Evolutionary conservation across 75 land plant genomes (phyloP).

Genomic region (Picea glauca): DNA sequence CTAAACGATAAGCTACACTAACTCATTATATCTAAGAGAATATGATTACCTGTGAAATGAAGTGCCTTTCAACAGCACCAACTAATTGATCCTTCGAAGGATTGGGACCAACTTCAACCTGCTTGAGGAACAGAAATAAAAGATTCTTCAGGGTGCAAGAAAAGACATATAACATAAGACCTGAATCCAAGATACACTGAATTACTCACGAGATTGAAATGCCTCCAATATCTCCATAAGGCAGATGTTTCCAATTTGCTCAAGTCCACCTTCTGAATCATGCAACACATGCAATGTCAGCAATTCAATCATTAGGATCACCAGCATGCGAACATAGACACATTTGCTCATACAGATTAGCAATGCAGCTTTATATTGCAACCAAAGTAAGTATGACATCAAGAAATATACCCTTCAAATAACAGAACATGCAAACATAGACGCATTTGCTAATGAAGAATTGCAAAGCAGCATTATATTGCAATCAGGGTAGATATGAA

Average conservation of each 20-base stretch:
- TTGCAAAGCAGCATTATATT: too few species aligned
- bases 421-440: too few species aligned
- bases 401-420: too few species aligned
- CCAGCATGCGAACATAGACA: too few species aligned
- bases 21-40: neutral
- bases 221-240: constrained; percentile 83
- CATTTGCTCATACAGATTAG: too few species aligned
- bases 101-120: constrained; percentile 12
- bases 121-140: neutral
- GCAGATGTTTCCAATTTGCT: constrained; percentile 92
- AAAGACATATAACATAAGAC: neutral
- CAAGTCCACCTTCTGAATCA: constrained; percentile 77
- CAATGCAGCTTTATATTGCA: too few species aligned
- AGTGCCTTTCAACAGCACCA: constrained; percentile 21
- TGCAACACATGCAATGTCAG: too few species aligned
- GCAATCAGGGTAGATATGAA: too few species aligned
- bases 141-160: neutral
- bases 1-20: neutral
- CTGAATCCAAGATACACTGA: neutral
- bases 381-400: too few species aligned
- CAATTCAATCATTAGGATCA: too few species aligned
- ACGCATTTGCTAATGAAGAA: too few species aligned
- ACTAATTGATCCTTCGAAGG: constrained; percentile 19
- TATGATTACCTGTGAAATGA: constrained; percentile 17
- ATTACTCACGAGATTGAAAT: constrained; percentile 80